Base-by-base conservation (phyloP, 129 eudicot species). In the Solidago caesia region DNA sequence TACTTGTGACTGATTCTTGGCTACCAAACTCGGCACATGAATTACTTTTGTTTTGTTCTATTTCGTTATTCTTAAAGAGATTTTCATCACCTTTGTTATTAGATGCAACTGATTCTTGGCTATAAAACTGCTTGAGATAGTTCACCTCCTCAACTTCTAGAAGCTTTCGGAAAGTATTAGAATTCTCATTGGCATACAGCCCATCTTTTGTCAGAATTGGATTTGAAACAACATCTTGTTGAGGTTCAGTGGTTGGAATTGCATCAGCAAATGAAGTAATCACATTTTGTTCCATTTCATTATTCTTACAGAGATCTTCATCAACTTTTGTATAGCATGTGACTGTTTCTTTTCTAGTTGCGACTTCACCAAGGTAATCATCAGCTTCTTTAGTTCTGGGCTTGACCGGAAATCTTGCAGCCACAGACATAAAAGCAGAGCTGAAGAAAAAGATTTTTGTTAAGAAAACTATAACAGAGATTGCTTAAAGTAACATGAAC, bases 401-500 rank as follows among this genome's bases (percentile, higher is more conserved):
- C 58, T 86, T 48, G 43, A 67, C 21, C 1, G 94, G 94, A 64
- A 69, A 92, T 59, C 75, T 82, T 69, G 91, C 88, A 9, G 74
- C 88, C 41, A 92, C 79, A 21, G 67, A 49, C 94, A 92, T 87
- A 68, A 89, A 89, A 4, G 91, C 88, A 61, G 84, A 75, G 72
- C 97, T 92, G 81, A 65, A 76, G 57, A 52, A 76, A 60, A 67
- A 65, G 11, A 81, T 74, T 53, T 58, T 43, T 21, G 52, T 70
- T 46, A 52, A 15, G 42, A 3, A 75, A 7, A 61, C 13, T 47
- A 69, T 16, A 57, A 45, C 48, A 15, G 48, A 21, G 21, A 21
- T 21, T 21, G 21, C 56, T 44, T 63, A 4, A 2, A 41, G 16
- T 14, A 46, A 71, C 14, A 44, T 56, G 9, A 42, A 2, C 64